A percentile compares a stretch with the other conserved stretches of the same genome.
phyloP scores from a whole-genome alignment of 805 yeast genomes.

The Ogataea thermomethanolica region DNA sequence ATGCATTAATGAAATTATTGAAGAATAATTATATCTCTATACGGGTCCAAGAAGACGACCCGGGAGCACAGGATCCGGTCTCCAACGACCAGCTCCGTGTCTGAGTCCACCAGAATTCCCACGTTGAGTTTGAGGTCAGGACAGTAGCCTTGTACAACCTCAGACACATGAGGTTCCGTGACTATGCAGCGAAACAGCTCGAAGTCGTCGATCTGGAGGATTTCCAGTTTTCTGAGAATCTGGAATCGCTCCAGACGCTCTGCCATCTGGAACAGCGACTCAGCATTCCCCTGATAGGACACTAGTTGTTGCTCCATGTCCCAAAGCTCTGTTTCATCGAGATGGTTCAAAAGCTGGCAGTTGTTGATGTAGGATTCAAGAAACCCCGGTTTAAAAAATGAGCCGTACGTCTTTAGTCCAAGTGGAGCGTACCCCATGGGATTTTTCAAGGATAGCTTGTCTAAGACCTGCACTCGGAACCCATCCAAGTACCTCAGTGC shows the following conservation, averaged over 20 bases:
- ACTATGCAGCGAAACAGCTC: conserved; percentile 41
- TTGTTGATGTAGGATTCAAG: conserved; percentile 30
- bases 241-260: conserved; percentile 18
- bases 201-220: conserved; percentile 12
- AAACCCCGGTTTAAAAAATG: conserved; percentile 26
- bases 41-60: conserved; percentile 39
- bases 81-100: conserved; percentile 37
- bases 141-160: conserved; percentile 44
- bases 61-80: conserved; percentile 43
- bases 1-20: conserved; percentile 10
- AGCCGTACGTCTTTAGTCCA: conserved; percentile 28
- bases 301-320: conserved; percentile 8
- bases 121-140: conserved; percentile 45
- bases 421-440: conserved; percentile 24
- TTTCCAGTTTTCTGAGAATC: conserved; percentile 11
- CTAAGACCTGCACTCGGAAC: conserved; percentile 18
- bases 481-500: conserved; percentile 21
- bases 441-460: conserved; percentile 19
- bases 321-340: conserved; percentile 32
- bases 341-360: conserved; percentile 32
- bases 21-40: conserved; percentile 39
- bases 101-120: conserved; percentile 32
- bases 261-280: conserved; percentile 27
- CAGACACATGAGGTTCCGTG: conserved; percentile 31
- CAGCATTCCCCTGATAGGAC: conserved; percentile 13